phyloP scores from a whole-genome alignment of 2,329 filamentous ascomycete genomes.

The Colletotrichum sp. region DNA sequence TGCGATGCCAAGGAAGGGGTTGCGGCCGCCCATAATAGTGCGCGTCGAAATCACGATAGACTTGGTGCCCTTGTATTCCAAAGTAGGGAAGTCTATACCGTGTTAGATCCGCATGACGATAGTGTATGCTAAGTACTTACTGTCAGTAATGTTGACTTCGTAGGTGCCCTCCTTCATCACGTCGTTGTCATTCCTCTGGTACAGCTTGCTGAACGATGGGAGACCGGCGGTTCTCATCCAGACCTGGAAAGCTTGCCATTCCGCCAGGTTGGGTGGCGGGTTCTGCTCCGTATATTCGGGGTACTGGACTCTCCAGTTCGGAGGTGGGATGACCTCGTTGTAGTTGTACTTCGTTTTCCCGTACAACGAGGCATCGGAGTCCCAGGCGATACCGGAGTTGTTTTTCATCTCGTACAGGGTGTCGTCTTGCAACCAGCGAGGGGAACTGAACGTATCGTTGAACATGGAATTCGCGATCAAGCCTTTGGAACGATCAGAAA shows the following conservation, averaged over 20 bases:
- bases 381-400: constrained; percentile 81
- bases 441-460: constrained; percentile 84
- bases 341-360: constrained; percentile 69
- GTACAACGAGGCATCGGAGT: constrained; percentile 81
- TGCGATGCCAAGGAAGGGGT: constrained; percentile 94
- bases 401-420: constrained; percentile 77
- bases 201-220: constrained; percentile 93
- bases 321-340: constrained; percentile 76
- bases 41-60: constrained; percentile 87
- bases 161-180: constrained; percentile 76
- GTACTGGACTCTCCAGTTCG: constrained; percentile 80
- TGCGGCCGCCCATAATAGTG: constrained; percentile 92
- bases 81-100: constrained; percentile 76
- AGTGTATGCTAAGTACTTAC: constrained; percentile 57
- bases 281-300: constrained; percentile 64
- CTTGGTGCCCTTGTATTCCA: constrained; percentile 83
- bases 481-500: constrained; percentile 35
- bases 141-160: constrained; percentile 74
- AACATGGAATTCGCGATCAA: constrained; percentile 96
- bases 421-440: constrained; percentile 55
- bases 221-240: constrained; percentile 98
- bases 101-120: background rate
- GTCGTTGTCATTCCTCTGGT: constrained; percentile 77
- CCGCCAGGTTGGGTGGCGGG: constrained; percentile 73
- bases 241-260: constrained; percentile 88